Percentiles rank a stretch among this genome's conserved stretches.
These are phyloP conservation scores for Podospora comata DNA, from an alignment of 495 filamentous ascomycete genomes.

Conservation along the genomic window DNA sequence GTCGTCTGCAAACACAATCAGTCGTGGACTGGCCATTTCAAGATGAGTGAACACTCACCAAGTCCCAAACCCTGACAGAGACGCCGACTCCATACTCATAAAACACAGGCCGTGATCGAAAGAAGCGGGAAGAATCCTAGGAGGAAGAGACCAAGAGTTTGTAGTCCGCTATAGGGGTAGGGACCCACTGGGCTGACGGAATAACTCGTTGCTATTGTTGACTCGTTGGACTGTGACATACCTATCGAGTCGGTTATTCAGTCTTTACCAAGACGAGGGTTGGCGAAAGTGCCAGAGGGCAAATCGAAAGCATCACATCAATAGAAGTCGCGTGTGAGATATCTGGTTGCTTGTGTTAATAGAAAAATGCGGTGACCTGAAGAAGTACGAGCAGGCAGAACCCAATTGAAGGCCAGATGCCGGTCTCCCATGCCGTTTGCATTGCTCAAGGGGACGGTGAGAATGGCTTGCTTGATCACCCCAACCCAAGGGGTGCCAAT, in stretches of 20 bases:
- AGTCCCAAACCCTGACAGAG: constrained; percentile 32
- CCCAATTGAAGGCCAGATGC: neutral
- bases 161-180: constrained; percentile 27
- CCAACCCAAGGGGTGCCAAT: constrained; percentile 6
- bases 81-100: constrained; percentile 40
- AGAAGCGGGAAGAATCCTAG: constrained; percentile 40
- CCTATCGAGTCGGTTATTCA: neutral
- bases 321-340: neutral
- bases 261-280: neutral
- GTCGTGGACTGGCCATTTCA: neutral
- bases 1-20: constrained; percentile 29
- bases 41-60: constrained; percentile 23
- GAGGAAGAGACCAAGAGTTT: constrained; percentile 40
- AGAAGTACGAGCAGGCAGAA: neutral
- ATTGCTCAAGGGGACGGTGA: neutral
- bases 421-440: neutral
- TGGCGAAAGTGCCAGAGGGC: neutral
- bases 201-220: neutral
- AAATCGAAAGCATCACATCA: neutral
- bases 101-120: constrained; percentile 35
- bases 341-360: neutral
- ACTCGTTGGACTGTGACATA: neutral
- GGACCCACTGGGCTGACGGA: constrained; percentile 18
- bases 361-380: neutral
- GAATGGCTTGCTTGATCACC: neutral